Base-by-base conservation (phyloP, 371 early-diverging fungal genomes). In the Mucor racemosus region DNA sequence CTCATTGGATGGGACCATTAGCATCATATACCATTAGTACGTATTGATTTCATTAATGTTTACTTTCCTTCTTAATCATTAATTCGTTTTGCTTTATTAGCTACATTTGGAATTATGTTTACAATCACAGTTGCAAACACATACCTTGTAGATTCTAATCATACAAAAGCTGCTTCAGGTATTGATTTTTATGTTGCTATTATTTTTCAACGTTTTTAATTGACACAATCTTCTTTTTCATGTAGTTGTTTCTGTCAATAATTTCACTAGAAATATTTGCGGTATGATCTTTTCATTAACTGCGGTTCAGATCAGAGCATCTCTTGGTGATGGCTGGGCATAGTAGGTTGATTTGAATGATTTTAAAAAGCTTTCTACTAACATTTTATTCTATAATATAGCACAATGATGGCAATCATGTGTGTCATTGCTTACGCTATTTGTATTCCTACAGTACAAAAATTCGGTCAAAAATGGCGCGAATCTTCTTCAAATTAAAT, bases 251-350 rank as follows among this genome's bases (percentile, higher is more conserved):
- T 75, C 77, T 8, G 70, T 63, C 7, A 62, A 58, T 26, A 77
- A 77, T 11, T 77, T 75, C 42, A 55, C 72, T 31, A 73, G 77
- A 63, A 77, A 77, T 36, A 5, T 74, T 11, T 58, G 69, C 39
- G 73, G 74, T 14, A 80, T 76, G 77, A 63, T 80, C n/a, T 71
- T 77, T 60, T 77, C 80, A 0, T 48, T 80, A 0, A 61, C 71
- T 17, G 69, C 76, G 4, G 76, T 73, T 14, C 55, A 62, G 5
- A 72, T 80, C 15, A 62, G 75, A 21, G 50, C 17, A 4, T 46
- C 68, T 31, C 40, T 79, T 41, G 75, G 73, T 26, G 75, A 76
- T 57, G 73, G 73, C 10, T 79, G 79, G 79, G 66, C 79, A n/a
- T 79, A 69, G 76, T 79, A 76, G 72, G 76, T 71, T 35, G 5